Evolutionary conservation across 306 rosid genomes (phyloP), one percentile per base, ranked within the genome.

Genomic region (Trifolium pratense): DNA sequence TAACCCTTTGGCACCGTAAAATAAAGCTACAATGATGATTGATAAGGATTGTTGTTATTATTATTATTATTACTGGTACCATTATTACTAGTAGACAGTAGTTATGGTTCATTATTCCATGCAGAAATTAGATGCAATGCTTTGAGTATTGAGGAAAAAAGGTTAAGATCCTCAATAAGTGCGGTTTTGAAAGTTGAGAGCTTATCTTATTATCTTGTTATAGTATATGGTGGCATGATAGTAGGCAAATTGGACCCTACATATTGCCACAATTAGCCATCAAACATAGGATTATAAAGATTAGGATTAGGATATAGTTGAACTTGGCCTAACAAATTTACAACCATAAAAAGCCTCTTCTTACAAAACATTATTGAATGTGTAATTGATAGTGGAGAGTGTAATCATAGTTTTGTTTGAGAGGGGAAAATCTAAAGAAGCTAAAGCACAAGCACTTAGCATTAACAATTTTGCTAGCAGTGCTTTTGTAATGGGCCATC

Each of bases 321-420:
- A 25, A 80, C 66, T 71, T 77, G 66, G 81, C 88, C 88, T 62
- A 84, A 84, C 84, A 63, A 63, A 73, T 68, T 60, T 68, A n/a
- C 51, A 37, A 75, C 69, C 21, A 49, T 2, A 57, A 18, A 18
- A 46, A 39, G 62, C 5, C 78, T 43, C 7, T 55, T 55, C 32
- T 55, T 55, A 48, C 20, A 12, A 48, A 48, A 48, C 60, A 55
- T 55, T 59, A 52, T 34, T 16, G 7, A 53, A 62, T 61, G 40
- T 69, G 59, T 34, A 71, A 36, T 21, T 78, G 26, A 21, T 75
- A 17, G 65, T n/a, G 82, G 43, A 76, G 68, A 68, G 55, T 59
- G 80, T 70, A 79, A 75, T 68, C 76, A 51, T 59, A 23, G 39
- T 58, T 37, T 62, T 8, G 13, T 72, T 49, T 37, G 65, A 45